A percentile compares a stretch with the other conserved stretches of the same genome.
phyloP scores from a whole-genome alignment of 257 asterid genomes.

The Salvia hispanica region DNA sequence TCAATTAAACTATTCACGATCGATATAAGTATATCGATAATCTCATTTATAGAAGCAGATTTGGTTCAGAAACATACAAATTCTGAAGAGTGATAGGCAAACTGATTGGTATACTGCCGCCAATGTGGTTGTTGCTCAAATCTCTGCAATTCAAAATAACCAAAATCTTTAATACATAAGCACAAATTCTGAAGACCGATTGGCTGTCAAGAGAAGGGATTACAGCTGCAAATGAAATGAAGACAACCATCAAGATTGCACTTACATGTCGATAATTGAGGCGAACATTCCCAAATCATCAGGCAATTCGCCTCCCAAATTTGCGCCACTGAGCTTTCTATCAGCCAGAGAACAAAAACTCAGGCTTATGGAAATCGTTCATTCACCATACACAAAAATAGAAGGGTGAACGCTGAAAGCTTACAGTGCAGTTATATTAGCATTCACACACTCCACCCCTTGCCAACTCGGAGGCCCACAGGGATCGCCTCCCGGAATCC shows the following conservation, averaged over 20 bases:
- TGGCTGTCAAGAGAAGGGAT: neutral
- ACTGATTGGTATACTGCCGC: slow-evolving; percentile 71
- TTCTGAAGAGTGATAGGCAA: slow-evolving; percentile 67
- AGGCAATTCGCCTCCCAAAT: slow-evolving; percentile 70
- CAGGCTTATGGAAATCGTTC: slow-evolving; percentile 5
- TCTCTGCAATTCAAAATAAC: slow-evolving; percentile 49
- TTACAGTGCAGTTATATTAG: slow-evolving; percentile 75
- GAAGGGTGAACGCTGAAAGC: slow-evolving; percentile 24
- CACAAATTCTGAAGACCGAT: neutral
- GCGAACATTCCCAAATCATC: slow-evolving; percentile 62
- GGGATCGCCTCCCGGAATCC: slow-evolving; percentile 93
- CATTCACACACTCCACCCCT: slow-evolving; percentile 83
- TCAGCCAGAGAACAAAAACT: slow-evolving; percentile 11
- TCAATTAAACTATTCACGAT: neutral
- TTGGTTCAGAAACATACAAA: slow-evolving; percentile 60
- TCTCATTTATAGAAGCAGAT: slow-evolving; percentile 9
- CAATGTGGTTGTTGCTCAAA: slow-evolving; percentile 80
- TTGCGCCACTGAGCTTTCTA: slow-evolving; percentile 57
- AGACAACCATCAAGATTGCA: slow-evolving; percentile 10
- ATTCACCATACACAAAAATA: neutral
- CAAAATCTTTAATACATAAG: slow-evolving; percentile 23
- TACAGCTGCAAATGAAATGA: neutral
- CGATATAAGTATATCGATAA: slow-evolving; percentile 1
- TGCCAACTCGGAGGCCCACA: slow-evolving; percentile 84
- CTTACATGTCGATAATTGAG: slow-evolving; percentile 73